Base-by-base conservation (phyloP, 164 flowering plant genomes). In the Magnolia changhungtana region DNA sequence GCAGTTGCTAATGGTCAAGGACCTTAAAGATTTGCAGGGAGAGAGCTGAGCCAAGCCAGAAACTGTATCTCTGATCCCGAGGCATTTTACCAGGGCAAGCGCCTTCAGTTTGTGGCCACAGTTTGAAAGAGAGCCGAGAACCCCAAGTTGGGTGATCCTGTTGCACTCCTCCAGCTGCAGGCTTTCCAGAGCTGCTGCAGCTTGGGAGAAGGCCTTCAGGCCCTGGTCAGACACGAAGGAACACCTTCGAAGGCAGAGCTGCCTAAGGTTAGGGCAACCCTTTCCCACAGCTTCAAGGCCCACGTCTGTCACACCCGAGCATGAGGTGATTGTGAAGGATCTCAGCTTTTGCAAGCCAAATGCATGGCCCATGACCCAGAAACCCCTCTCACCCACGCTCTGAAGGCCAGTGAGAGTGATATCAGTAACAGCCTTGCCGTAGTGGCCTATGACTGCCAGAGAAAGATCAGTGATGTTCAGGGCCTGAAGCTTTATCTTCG, bases 381-480 rank as follows among this genome's bases (percentile, higher is more conserved):
- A 91, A 13, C 97, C 97, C 78, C 83, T 87, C 81, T 92, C 93
- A 69, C 85, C 83, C 74, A 89, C 92, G 73, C 83, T 84, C 66
- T 82, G 88, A 18, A 92, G 90, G 77, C 85, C 77, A 21, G 69
- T 50, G 6, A 95, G 88, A 45, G 77, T 77, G n/a, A 92, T 88
- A 73, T 90, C 90, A 21, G 90, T 86, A 65, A 92, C 75, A 8
- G 83, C 82, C 77, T 78, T 86, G 49, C 98, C 98, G 77, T 93
- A 95, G 78, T 90, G 95, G 31, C 98, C 98, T 71, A 93, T 74
- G 27, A 91, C 90, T 51, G 98, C 97, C 63, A 93, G 91, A 55
- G 98, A 88, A 3, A 88, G 77, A 83, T 91, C 98, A 9, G 89
- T 86, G 69, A 95, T 78, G 74, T 87, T 89, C 81, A 91, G 24